Conservation (phyloP, 75 land plant species). For the Pinus tabuliformis region DNA sequence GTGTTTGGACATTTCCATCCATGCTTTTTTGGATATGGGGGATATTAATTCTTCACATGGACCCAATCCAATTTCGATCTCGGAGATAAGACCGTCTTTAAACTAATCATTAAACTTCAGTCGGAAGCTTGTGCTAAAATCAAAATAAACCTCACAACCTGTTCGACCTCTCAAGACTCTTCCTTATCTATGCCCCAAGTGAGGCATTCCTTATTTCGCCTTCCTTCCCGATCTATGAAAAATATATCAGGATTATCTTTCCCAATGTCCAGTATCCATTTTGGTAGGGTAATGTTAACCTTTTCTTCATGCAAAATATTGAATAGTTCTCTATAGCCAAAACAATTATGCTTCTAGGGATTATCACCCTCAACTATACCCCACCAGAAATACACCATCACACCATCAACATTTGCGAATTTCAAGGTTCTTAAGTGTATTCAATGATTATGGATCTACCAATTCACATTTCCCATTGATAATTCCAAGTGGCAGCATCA, state of each 20-base stretch:
- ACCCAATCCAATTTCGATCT: too few relatives aligned
- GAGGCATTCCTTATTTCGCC: conserved; percentile 84
- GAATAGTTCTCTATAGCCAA: conserved; percentile 79
- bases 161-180: conserved; percentile 85
- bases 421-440: conserved; percentile 65
- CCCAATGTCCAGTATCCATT: conserved; percentile 94
- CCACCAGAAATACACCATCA: conserved; percentile 99
- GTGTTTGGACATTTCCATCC: too few relatives aligned
- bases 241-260: conserved; percentile 84
- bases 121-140: too few relatives aligned
- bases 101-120: too few relatives aligned
- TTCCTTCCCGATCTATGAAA: conserved; percentile 87
- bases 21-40: too few relatives aligned
- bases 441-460: conserved; percentile 63
- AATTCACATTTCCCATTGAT: conserved; percentile 74
- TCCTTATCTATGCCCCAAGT: conserved; percentile 96
- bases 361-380: conserved; percentile 88
- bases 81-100: too few relatives aligned
- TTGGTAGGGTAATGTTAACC: conserved; percentile 80
- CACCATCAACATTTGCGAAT: conserved; percentile 82
- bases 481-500: conserved; percentile 90
- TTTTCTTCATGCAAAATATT: conserved; percentile 66
- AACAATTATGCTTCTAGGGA: conserved; percentile 85
- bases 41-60: too few relatives aligned
- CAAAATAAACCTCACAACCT: conserved; percentile 68